Base-by-base conservation (phyloP, 2,329 filamentous ascomycete genomes). In the Elsinoe perseae region DNA sequence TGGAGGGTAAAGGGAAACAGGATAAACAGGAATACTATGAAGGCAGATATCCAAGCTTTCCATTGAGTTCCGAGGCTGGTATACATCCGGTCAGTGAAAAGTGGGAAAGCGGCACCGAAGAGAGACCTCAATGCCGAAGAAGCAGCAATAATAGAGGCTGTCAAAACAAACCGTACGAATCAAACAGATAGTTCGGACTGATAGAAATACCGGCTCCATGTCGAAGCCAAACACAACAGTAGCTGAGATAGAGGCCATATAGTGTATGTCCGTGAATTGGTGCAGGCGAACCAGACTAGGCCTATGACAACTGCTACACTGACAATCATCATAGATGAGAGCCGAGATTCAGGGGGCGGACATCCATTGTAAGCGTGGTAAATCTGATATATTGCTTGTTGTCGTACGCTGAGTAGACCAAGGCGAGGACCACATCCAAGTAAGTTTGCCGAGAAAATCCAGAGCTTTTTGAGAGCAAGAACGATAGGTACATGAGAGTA, bases 391-490 rank as follows among this genome's bases (percentile, higher is more conserved):
- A n/a, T n/a, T n/a, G n/a, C n/a, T n/a, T n/a, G n/a, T n/a, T n/a
- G n/a, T n/a, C n/a, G n/a, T n/a, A n/a, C n/a, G n/a, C n/a, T n/a
- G n/a, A n/a, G n/a, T n/a, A n/a, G n/a, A n/a, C n/a, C n/a, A n/a
- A n/a, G n/a, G n/a, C n/a, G n/a, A n/a, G n/a, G n/a, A n/a, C n/a
- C 12, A 93, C 87, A 52, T 88, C 89, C 16, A n/a, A n/a, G n/a
- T n/a, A n/a, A n/a, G n/a, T n/a, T n/a, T n/a, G n/a, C n/a, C n/a
- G n/a, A n/a, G n/a, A n/a, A n/a, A n/a, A 93, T 73, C 6, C 88
- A 87, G 44, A 93, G 69, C 1, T 88, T 88, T 60, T 93, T 91
- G 70, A 95, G 95, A 85, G 93, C 92, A 6, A 95, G 77, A 46
- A 54, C 38, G 48, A 52, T 38, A 8, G 48, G 48, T n/a, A n/a